A percentile compares a stretch with the other conserved stretches of the same genome.
phyloP scores from a whole-genome alignment of 78 protist genomes.

The Dictyostelium intermedium region DNA sequence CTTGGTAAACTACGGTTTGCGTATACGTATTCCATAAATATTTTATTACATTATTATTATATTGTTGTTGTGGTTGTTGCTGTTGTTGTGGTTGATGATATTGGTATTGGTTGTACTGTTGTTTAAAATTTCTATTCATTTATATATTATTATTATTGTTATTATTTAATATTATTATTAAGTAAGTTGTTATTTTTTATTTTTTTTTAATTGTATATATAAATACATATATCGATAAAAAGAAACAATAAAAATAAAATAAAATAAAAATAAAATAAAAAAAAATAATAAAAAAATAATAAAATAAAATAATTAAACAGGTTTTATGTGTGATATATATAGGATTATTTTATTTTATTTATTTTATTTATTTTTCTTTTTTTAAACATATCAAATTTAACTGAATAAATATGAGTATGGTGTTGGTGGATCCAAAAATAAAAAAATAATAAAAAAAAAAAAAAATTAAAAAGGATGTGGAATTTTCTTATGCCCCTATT shows the following conservation, averaged over 20 bases:
- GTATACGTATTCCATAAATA: conserved; percentile 28
- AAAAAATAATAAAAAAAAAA: neutral
- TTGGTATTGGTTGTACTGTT: neutral
- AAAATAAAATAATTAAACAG: no score
- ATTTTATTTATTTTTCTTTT: neutral
- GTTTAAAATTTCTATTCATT: neutral
- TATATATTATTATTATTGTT: neutral
- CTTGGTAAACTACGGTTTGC: conserved; percentile 62
- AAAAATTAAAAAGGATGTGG: neutral
- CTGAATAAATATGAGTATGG: neutral
- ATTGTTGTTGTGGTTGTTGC: neutral
- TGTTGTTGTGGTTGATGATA: neutral
- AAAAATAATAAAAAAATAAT: no score
- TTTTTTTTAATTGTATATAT: neutral
- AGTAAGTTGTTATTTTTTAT: neutral
- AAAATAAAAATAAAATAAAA: no score
- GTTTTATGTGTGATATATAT: neutral
- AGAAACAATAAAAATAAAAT: no score
- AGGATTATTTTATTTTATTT: neutral
- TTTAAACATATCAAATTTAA: no score
- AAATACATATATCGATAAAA: no score
- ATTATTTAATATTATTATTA: neutral
- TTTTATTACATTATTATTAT: conserved; percentile 1
- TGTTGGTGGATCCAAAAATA: no score
- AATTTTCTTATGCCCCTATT: neutral